Percentiles rank a stretch among this genome's conserved stretches.
Conservation (phyloP, 768 basidiomycete species). For the Boletus tylopilopsis region DNA sequence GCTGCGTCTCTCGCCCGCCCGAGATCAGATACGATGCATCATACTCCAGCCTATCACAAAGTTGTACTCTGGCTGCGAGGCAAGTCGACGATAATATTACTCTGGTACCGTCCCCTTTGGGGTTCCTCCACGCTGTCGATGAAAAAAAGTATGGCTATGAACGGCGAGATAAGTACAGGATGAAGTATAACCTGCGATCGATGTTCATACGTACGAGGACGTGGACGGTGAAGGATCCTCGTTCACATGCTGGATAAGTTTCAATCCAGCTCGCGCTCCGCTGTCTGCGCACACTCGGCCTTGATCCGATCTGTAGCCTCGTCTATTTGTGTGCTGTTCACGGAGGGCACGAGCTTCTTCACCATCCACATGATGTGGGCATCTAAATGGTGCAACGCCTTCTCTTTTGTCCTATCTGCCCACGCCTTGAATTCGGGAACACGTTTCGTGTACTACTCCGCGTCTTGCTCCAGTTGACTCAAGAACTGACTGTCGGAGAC, state of each 20-base stretch:
- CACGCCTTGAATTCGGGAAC: background rate
- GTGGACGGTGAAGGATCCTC: background rate
- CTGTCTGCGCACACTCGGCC: background rate
- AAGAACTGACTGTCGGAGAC: too few species aligned
- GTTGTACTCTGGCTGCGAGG: too few species aligned
- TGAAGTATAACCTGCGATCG: too few species aligned
- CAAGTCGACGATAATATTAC: too few species aligned
- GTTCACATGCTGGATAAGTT: conserved; percentile 20
- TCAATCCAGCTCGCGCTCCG: conserved; percentile 5
- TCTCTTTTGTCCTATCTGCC: background rate
- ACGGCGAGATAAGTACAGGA: too few species aligned
- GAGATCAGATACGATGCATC: too few species aligned
- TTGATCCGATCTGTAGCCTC: background rate
- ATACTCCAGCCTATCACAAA: conserved; percentile 10
- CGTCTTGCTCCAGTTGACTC: too few species aligned
- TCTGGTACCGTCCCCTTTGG: too few species aligned
- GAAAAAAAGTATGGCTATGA: too few species aligned
- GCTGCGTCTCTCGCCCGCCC: conserved; percentile 1
- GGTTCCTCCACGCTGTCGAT: too few species aligned
- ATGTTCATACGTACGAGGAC: background rate
- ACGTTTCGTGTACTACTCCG: background rate
- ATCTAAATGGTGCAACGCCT: background rate
- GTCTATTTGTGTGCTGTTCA: conserved; percentile 8
- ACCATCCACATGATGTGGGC: background rate
- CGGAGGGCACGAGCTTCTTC: conserved; percentile 9